Evolutionary conservation across 2,329 filamentous ascomycete genomes (phyloP).

Genomic region (Calonectria pseudoturangicola): DNA sequence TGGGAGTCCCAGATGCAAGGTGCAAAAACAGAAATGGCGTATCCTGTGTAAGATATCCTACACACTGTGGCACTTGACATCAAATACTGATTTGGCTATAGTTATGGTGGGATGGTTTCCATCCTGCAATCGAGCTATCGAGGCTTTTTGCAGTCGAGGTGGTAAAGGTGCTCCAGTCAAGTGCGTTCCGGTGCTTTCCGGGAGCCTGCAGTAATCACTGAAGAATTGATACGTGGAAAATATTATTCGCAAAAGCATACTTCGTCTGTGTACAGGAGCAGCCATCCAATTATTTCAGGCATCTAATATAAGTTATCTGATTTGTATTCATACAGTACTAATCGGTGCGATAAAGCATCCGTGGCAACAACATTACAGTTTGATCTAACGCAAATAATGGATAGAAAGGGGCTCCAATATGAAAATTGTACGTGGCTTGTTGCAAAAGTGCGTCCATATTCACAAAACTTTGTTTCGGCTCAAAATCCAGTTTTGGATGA

Average conservation of each 20-base stretch:
- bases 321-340: too few species aligned
- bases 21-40: constrained; percentile 65
- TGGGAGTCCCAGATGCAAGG: constrained; percentile 64
- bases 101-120: background rate
- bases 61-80: constrained; percentile 67
- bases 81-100: constrained; percentile 45
- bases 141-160: background rate
- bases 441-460: too few species aligned
- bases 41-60: constrained; percentile 59
- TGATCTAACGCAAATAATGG: too few species aligned
- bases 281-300: background rate
- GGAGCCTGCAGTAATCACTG: background rate
- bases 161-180: background rate
- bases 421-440: too few species aligned
- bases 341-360: too few species aligned
- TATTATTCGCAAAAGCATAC: background rate
- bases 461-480: too few species aligned
- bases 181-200: constrained; percentile 8
- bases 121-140: background rate
- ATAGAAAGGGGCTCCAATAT: too few species aligned
- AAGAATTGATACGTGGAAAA: background rate
- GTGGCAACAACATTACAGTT: too few species aligned
- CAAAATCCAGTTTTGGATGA: too few species aligned
- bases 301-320: too few species aligned
- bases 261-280: too few species aligned